These are phyloP conservation scores for Tetraselmis striata DNA, from an alignment of 139 green algal species.

Conservation along the genomic window DNA sequence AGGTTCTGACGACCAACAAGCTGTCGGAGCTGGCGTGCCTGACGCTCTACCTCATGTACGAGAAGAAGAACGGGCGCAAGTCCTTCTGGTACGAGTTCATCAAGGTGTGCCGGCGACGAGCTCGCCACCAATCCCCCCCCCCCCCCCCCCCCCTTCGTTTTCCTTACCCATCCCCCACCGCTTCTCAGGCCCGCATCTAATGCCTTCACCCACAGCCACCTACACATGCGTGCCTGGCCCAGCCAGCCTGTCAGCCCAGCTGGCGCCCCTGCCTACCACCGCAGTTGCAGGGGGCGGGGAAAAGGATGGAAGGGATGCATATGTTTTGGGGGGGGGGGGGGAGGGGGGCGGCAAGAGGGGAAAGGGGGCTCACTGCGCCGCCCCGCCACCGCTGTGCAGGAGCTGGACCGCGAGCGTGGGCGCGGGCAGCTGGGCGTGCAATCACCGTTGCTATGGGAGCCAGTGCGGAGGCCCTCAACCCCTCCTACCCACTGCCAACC, in stretches of 20 bases:
- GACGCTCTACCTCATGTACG: conserved; percentile 88
- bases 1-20: conserved; percentile 89
- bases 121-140: too few relatives aligned
- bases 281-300: too few relatives aligned
- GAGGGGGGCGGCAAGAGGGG: too few relatives aligned
- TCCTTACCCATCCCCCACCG: too few relatives aligned
- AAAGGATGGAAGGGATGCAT: too few relatives aligned
- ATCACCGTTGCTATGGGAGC: neutral
- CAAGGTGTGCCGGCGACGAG: conserved; percentile 43
- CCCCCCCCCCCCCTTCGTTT: too few relatives aligned
- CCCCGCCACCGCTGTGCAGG: conserved; percentile 21
- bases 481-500: too few relatives aligned
- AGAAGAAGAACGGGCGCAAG: conserved; percentile 82
- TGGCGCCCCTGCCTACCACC: too few relatives aligned
- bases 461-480: conserved; percentile 13
- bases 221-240: too few relatives aligned
- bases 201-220: too few relatives aligned
- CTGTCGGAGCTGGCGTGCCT: conserved; percentile 84
- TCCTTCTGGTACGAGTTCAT: conserved; percentile 82
- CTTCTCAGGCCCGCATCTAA: neutral
- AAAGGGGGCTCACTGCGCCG: too few relatives aligned
- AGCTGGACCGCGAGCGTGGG: conserved; percentile 75
- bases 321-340: too few relatives aligned
- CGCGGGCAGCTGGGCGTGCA: conserved; percentile 25
- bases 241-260: neutral